Base-by-base conservation (phyloP, 257 asterid genomes). In the Forsythia viridissima region DNA sequence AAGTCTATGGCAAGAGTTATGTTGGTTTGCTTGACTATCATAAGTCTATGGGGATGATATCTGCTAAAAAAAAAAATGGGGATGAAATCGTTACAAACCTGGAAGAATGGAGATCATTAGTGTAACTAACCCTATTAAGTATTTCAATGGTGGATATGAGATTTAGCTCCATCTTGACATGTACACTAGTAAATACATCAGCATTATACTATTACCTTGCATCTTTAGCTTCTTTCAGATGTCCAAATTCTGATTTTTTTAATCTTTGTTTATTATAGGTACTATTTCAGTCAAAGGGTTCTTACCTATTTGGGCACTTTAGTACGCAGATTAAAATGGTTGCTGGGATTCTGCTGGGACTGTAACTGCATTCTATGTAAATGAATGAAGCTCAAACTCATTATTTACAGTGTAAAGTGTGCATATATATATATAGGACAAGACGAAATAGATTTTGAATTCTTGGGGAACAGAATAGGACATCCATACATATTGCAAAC, bases 281-380 rank as follows among this genome's bases (percentile, higher is more conserved):
- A 91, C 97, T 81, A 96, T 96, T 2, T 92, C 91, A 92, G 76
- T 92, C 97, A 1, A 92, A 91, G 84, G 96, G 97, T 1, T 91
- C 92, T 68, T 92, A 92, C 80, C 80, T 91, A 20, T 91, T 92
- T 65, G 97, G 94, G 16, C 97, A 92, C 63, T 92, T 92, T 80
- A 86, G 94, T 72, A 92, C 91, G 97, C 90, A 86, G 71, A 86
- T 92, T 74, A 92, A 92, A 90, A 88, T 91, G 93, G 96, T 92
- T 72, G 82, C 87, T 72, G 96, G 96, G 38, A 92, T 82, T 92
- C 96, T 70, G 96, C 96, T 3, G 96, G 97, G 65, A 92, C 97
- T 38, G 97, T 92, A 24, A 92, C 97, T 61, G 97, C 97, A 70
- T 92, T 89, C 82, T 92, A 92, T 84, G 97, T 91, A 80, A 82